Evolutionary conservation across 768 basidiomycete species (phyloP), one percentile per base, ranked within the genome.

Genomic region (Jaapia argillacea): DNA sequence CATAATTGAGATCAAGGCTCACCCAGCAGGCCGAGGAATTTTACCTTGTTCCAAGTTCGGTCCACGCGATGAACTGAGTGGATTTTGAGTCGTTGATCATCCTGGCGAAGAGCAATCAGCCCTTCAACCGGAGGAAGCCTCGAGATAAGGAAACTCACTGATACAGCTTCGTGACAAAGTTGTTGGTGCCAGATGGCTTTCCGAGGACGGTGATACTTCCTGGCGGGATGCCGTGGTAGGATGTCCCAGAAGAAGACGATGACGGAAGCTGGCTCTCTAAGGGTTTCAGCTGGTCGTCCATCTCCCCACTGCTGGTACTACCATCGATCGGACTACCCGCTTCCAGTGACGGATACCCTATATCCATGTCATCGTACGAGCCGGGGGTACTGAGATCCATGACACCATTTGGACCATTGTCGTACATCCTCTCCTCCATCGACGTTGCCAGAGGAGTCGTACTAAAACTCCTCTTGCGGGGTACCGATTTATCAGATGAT

Each of bases 151-250:
- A 3, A 0, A 71, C 82, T 58, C 52, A 85, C 83, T 86, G 83
- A 62, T 88, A 90, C 16, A 90, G 69, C 70, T 91, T 91, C 23
- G 82, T 82, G 38, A 90, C 87, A 59, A 91, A 91, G 56, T 90
- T 90, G 55, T 88, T 89, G 18, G 70, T 71, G 10, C 64, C 64
- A 55, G 81, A 69, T 13, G 83, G 74, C 57, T 85, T 87, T 46
- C 77, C 75, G 20, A 83, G 68, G 39, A 75, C 56, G 48, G 70
- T 74, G 63, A 82, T 74, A n/a, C 62, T 64, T 26, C 53, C 41
- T 18, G 45, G 40, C 7, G 52, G 50, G 28, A 55, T 41, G 20
- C 37, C 7, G 13, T 7, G 7, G 50, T 43, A 40, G 27, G 45
- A 37, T 28, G 36, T 25, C 20, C 49, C 39, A 6, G 56, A 45